Base-by-base conservation (phyloP, 2,329 filamentous ascomycete species). In the Daldinia sp. region DNA sequence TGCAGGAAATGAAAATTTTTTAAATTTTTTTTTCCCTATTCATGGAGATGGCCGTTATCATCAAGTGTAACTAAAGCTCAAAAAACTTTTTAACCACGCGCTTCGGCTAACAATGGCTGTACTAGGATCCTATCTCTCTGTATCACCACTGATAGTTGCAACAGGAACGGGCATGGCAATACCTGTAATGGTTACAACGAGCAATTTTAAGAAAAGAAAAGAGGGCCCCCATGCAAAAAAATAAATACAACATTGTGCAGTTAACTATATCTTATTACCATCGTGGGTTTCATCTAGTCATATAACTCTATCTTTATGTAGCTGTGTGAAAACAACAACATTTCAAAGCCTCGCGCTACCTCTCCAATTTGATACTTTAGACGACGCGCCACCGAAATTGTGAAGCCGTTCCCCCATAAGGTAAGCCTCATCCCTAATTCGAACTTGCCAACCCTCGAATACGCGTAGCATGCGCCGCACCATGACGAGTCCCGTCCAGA, bases 381-480 rank as follows among this genome's bases (percentile, higher is more conserved):
- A 66, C 1, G 74, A 72, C 6, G 74, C 68, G 0, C 75, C 75
- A 23, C 73, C 73, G 53, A 98, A 97, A 79, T 99, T 99, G 82
- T 99, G 97, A 76, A 99, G 81, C 67, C 94, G 84, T 82, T 99
- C 95, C 1, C 96, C 96, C 76, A 98, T 96, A 50, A 99, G 83
- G 79, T 99, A 99, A 0, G 97, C 94, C 81, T 99, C 97, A 79
- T 99, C 97, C 42, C 93, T 86, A 53, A 99, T 93, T 65, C 91
- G 88, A 64, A 90, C 85, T 74, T 92, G 89, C 94, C 95, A 98
- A 20, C 88, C 83, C 53, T 88, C 87, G 58, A 96, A 86, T 59
- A 93, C 86, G 51, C 86, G 81, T 7, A 87, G 76, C n/a, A 90
- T 77, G 10, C 86, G 85, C 76, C 83, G 86, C 7, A 87, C 76